These are phyloP conservation scores for Claviceps fusiformis DNA, from an alignment of 2,329 filamentous ascomycete genomes.

Conservation along the genomic window DNA sequence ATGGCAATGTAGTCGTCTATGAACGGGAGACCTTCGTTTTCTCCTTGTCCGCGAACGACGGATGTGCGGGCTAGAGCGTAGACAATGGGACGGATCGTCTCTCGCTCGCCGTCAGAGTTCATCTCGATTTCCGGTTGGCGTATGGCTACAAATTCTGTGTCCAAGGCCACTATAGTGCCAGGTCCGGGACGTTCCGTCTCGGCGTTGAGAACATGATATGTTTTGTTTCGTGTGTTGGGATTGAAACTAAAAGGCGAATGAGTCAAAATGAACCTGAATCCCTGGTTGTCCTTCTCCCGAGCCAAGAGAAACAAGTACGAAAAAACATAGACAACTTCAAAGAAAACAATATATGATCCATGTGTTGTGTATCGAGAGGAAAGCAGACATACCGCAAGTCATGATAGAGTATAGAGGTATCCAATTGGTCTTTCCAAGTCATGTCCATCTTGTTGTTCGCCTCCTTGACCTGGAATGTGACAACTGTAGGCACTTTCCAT, in stretches of 20 bases:
- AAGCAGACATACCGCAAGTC: conserved; percentile 38
- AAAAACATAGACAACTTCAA: background rate
- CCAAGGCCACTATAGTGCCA: conserved; percentile 70
- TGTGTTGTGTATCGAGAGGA: background rate
- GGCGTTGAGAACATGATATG: conserved; percentile 45
- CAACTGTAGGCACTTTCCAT: conserved; percentile 85
- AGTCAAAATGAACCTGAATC: background rate
- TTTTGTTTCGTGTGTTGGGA: conserved; percentile 24
- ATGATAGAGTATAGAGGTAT: conserved; percentile 72
- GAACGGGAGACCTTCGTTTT: conserved; percentile 70
- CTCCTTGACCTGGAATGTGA: conserved; percentile 73
- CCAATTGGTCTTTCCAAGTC: conserved; percentile 72
- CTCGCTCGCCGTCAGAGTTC: conserved; percentile 82
- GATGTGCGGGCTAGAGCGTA: conserved; percentile 89
- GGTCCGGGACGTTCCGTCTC: conserved; percentile 52
- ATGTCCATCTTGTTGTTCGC: conserved; percentile 73
- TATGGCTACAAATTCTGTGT: conserved; percentile 91
- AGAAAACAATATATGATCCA: conserved; percentile 1
- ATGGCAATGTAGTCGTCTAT: conserved; percentile 96
- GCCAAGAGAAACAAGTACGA: background rate
- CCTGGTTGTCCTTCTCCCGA: background rate
- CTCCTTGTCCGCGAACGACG: conserved; percentile 68
- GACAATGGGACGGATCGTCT: conserved; percentile 81
- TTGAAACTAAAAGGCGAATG: conserved; percentile 22
- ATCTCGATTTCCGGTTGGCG: conserved; percentile 92